These are phyloP conservation scores for Prunus mongolica DNA, from an alignment of 306 rosid species.

Conservation along the genomic window DNA sequence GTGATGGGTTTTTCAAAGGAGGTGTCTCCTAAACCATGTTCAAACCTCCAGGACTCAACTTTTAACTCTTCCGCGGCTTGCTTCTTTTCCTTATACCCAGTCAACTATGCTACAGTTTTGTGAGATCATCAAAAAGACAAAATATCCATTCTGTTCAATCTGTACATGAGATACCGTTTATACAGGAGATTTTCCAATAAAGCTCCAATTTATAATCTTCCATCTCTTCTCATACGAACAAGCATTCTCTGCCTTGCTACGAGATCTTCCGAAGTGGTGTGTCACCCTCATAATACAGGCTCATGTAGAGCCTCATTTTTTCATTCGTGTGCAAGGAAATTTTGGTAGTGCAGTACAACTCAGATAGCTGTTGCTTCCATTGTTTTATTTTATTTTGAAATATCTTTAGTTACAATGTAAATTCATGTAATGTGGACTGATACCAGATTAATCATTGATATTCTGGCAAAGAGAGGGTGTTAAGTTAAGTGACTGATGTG, in stretches of 20 bases:
- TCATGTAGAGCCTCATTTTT: not conserved
- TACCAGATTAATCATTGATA: not conserved
- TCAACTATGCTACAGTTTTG: slow-evolving; percentile 25
- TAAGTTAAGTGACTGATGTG: not conserved
- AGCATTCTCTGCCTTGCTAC: slow-evolving; percentile 1
- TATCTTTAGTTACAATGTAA: not conserved
- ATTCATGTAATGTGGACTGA: slow-evolving; percentile 5
- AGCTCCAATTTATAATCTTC: not conserved
- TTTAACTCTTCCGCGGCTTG: slow-evolving; percentile 27
- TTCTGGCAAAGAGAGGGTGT: not conserved
- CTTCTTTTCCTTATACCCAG: slow-evolving; percentile 18
- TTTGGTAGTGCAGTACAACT: slow-evolving; percentile 1
- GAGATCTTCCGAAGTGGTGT: not conserved
- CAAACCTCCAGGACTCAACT: slow-evolving; percentile 31
- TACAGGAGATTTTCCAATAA: slow-evolving; percentile 40
- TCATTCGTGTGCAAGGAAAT: slow-evolving; percentile 14
- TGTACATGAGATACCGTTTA: slow-evolving; percentile 43
- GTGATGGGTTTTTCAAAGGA: slow-evolving; percentile 34
- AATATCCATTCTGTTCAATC: slow-evolving; percentile 37
- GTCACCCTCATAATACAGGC: not conserved
- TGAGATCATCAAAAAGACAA: slow-evolving; percentile 22
- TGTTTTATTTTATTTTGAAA: not conserved
- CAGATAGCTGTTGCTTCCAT: slow-evolving; percentile 1
- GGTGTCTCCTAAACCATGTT: slow-evolving; percentile 47
- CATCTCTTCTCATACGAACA: not conserved